phyloP scores from a whole-genome alignment of 352 stramenopile species.

The Blastocystis sp. region DNA sequence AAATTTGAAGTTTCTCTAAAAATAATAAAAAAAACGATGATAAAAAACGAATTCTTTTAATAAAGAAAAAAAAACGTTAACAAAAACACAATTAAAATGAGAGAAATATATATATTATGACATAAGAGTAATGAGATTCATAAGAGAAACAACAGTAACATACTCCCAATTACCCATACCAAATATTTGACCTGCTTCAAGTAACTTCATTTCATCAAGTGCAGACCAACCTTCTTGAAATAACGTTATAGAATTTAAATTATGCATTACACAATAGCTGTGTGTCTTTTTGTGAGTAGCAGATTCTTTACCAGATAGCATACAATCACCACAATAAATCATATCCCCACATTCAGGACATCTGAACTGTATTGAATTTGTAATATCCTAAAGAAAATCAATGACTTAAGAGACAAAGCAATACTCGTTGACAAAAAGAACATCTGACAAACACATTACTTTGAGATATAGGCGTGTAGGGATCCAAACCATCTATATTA shows the following conservation, averaged over 20 bases:
- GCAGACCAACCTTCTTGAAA: constrained; percentile 59
- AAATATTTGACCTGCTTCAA: constrained; percentile 80
- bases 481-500: no score
- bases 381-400: constrained; percentile 51
- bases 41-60: background rate
- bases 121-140: no score
- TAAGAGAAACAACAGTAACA: background rate
- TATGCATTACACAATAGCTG: constrained; percentile 53
- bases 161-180: constrained; percentile 80
- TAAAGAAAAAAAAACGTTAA: background rate
- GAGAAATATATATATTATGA: constrained; percentile 2
- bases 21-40: background rate
- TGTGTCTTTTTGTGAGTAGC: constrained; percentile 45
- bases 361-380: constrained; percentile 48
- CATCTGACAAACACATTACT: no score
- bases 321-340: constrained; percentile 78
- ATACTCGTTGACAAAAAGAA: no score
- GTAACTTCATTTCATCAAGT: constrained; percentile 76
- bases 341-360: constrained; percentile 52
- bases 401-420: no score
- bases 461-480: no score
- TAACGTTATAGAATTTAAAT: constrained; percentile 10
- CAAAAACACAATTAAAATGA: constrained; percentile 13
- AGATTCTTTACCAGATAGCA: constrained; percentile 56
- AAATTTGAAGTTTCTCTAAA: constrained; percentile 58